Evolutionary conservation across 176 grass and related monocot genomes (phyloP), one percentile per base, ranked within the genome.

Genomic region (Avena insularis): DNA sequence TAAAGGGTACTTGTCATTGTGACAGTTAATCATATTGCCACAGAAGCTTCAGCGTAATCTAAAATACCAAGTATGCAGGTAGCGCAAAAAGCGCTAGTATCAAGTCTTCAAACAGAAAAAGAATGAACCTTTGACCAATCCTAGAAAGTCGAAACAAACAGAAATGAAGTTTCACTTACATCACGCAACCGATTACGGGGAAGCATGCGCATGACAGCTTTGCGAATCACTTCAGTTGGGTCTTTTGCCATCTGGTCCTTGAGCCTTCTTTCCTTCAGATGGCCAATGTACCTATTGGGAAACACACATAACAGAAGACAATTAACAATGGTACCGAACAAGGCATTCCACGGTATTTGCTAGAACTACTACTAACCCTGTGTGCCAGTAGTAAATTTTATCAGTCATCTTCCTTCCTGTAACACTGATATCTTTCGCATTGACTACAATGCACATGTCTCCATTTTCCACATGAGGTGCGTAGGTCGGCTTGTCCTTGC

Each of bases 161-260:
- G 15, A 66, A 82, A 67, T 73, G n/a, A 81, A 69, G 9, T 65
- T 79, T 74, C 78, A 94, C 97, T 84, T 88, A 99, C 97, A 94
- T 99, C 92, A 90, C 97, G 97, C 87, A 99, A 72, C 85, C 71
- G 96, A 56, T 99, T 99, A 77, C 90, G 92, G 15, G 94, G 94
- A 89, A 99, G 92, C 97, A 99, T 99, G 21, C 92, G 92, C 38
- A 94, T n/a, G n/a, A 99, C 94, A 88, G 92, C 94, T 93, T 99
- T 96, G 51, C 87, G 93, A 46, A 99, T 96, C 51, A 99, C 97
- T 93, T 99, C 94, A 83, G 97, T 94, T 72, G 97, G 97, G 70
- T 99, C 92, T 84, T 96, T 99, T 79, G 85, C 87, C 86, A 99
- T 91, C 83, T 99, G 97, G 49, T 99, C 97, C 84, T 96, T 96